phyloP scores from a whole-genome alignment of 164 flowering plant species.

The Liriodendron chinense region DNA sequence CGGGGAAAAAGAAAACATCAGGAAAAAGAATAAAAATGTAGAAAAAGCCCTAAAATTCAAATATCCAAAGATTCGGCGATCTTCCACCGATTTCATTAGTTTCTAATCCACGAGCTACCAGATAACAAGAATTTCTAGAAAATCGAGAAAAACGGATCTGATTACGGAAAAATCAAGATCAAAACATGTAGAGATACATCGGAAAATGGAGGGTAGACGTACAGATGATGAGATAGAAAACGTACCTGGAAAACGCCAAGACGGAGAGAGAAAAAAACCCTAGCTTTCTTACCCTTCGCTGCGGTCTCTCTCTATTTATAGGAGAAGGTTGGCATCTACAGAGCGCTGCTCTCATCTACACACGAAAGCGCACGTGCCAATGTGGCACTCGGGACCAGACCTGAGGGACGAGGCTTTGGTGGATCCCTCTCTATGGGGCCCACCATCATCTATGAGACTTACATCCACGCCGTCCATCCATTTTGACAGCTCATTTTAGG shows the following conservation, averaged over 20 bases:
- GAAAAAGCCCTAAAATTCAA: not conserved
- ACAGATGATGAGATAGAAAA: not conserved
- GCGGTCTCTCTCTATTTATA: not conserved
- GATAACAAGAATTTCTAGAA: not conserved
- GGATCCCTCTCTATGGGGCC: no score
- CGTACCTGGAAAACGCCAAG: not conserved
- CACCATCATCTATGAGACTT: no score
- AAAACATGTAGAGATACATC: no score
- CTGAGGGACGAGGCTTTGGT: no score
- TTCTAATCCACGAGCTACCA: not conserved
- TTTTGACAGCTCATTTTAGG: no score
- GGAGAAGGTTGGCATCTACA: not conserved
- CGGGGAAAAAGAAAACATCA: not conserved
- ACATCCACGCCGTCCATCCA: no score
- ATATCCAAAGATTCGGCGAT: not conserved
- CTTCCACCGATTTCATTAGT: not conserved
- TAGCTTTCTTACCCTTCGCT: not conserved
- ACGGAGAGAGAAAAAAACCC: not conserved
- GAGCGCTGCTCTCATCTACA: not conserved
- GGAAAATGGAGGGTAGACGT: not conserved
- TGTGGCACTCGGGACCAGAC: no score
- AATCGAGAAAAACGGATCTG: not conserved
- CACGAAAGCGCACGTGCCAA: not conserved
- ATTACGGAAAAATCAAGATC: not conserved
- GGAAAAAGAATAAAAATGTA: not conserved